Evolutionary conservation across 306 rosid genomes (phyloP), one percentile per base, ranked within the genome.

Genomic region (Crotalaria pallida): DNA sequence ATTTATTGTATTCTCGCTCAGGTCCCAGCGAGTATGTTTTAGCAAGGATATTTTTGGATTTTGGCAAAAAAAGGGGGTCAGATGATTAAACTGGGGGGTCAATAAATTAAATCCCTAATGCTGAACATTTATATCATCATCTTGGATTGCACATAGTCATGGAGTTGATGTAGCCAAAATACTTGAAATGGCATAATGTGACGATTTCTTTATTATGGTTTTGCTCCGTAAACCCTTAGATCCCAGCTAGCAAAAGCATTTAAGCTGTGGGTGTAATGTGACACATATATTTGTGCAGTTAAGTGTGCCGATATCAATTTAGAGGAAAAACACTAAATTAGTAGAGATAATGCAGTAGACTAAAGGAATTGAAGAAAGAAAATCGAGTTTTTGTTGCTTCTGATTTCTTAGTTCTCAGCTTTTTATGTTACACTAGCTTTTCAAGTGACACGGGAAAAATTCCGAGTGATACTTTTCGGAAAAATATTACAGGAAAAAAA

Each of bases 301-400:
- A 65, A 56, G 60, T 43, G 13, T n/a, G 47, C n/a, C 16, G 19
- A 74, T 65, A 49, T 66, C 59, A 55, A 58, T 21, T 55, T 55
- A 10, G 58, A 19, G 67, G 38, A 10, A 55, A 53, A 64, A 0
- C 21, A 6, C 1, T 26, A 52, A 53, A 64, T 0, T 16, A 11
- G 3, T 27, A 16, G 45, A 61, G 24, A 73, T 36, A 40, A 24
- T 38, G 49, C 17, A 41, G 10, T 52, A 41, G 33, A 65, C 23
- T 36, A 36, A 65, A 65, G 44, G 36, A 43, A 65, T 27, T 27
- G 44, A 24, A 19, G 58, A 29, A 52, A 7, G 48, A 74, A n/a
- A 11, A 17, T 43, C 26, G 24, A 18, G 17, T 43, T 26, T n/a
- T n/a, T n/a, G n/a, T n/a, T n/a, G n/a, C n/a, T n/a, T n/a, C n/a